These are phyloP conservation scores for Puya raimondii DNA, from an alignment of 176 grass and related monocot genomes.

Conservation along the genomic window DNA sequence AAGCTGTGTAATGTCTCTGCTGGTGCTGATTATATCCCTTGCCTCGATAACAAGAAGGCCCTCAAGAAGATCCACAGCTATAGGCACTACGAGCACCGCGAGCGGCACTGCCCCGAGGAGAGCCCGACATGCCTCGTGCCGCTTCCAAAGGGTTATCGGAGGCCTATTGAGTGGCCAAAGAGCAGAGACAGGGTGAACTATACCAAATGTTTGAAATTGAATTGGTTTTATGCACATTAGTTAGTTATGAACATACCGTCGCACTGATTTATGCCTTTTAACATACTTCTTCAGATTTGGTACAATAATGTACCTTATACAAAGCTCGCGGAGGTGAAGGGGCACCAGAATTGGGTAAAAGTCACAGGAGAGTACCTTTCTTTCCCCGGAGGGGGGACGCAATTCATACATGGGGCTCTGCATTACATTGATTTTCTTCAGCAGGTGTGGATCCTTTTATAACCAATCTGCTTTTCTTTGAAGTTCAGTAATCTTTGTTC, in stretches of 20 bases:
- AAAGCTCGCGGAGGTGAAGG: slow-evolving; percentile 94
- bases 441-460: slow-evolving; percentile 22
- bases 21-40: slow-evolving; percentile 81
- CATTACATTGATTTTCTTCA: slow-evolving; percentile 98
- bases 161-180: slow-evolving; percentile 68
- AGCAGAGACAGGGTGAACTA: slow-evolving; percentile 66
- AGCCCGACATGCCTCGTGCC: slow-evolving; percentile 61
- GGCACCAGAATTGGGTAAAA: slow-evolving; percentile 98
- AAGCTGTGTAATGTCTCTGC: slow-evolving; percentile 59
- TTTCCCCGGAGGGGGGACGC: slow-evolving; percentile 93
- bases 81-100: slow-evolving; percentile 73
- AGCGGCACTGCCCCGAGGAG: slow-evolving; percentile 89
- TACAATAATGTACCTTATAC: slow-evolving; percentile 83
- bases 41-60: slow-evolving; percentile 85
- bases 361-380: slow-evolving; percentile 75
- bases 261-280: neutral
- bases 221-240: neutral
- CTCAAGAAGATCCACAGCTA: slow-evolving; percentile 86
- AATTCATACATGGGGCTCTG: slow-evolving; percentile 96
- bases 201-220: neutral
- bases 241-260: too few relatives aligned
- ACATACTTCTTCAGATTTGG: slow-evolving; percentile 50
- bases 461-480: neutral
- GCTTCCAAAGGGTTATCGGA: slow-evolving; percentile 49
- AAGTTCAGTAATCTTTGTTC: neutral